Conservation (phyloP, 1,284 basidiomycete species). For the Ustilago curta region DNA sequence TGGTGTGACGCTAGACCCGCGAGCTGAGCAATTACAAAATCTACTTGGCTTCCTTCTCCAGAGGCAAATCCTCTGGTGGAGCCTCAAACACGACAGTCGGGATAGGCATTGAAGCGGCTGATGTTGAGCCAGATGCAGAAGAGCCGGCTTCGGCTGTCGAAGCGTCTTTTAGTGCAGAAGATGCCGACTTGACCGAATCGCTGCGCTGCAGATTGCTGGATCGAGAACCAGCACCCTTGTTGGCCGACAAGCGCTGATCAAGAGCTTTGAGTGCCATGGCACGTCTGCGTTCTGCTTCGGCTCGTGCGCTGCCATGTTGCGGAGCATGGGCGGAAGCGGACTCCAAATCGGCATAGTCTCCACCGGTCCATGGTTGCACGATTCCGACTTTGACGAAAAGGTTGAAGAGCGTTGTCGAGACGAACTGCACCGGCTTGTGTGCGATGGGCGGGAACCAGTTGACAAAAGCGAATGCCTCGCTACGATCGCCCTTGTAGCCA, state of each 20-base stretch:
- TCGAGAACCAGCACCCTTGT: conserved; percentile 31
- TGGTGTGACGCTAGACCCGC: too few species aligned
- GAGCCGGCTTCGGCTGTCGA: not conserved
- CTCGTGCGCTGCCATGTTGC: conserved; percentile 43
- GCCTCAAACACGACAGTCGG: conserved; percentile 52
- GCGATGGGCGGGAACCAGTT: conserved; percentile 93
- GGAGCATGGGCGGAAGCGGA: conserved; percentile 77
- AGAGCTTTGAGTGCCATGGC: conserved; percentile 94
- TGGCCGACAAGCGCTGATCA: conserved; percentile 83
- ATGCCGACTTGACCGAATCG: conserved; percentile 31
- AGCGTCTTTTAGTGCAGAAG: conserved; percentile 15
- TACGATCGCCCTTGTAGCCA: conserved; percentile 81
- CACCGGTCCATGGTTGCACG: conserved; percentile 75
- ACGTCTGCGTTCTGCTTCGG: conserved; percentile 71
- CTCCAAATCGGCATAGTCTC: conserved; percentile 51
- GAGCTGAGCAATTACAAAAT: not conserved
- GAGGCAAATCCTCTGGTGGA: conserved; percentile 33
- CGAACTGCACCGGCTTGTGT: conserved; percentile 75
- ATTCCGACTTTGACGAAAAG: conserved; percentile 76
- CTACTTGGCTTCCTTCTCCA: conserved; percentile 25
- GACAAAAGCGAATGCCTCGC: conserved; percentile 95
- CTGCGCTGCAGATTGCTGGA: conserved; percentile 27
- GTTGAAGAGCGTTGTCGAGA: conserved; percentile 79
- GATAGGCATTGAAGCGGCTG: conserved; percentile 18
- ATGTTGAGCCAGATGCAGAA: conserved; percentile 11